Evolutionary conservation across 257 asterid species (phyloP).

Genomic region (Gentiana macrophylla): DNA sequence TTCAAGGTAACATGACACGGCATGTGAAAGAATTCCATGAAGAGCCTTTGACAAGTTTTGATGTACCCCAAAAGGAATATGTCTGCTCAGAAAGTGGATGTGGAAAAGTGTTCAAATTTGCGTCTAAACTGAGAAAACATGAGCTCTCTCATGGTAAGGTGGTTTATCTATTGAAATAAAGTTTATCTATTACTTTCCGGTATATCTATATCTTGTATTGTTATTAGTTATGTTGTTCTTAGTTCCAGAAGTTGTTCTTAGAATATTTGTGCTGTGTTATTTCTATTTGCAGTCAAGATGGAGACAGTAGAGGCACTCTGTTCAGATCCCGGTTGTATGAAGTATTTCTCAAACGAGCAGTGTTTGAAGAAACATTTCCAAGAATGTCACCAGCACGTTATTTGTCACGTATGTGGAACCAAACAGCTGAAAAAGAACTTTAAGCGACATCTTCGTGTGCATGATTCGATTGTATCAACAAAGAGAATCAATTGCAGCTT

Average conservation of each 20-base stretch:
- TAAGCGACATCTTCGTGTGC: slow-evolving; percentile 69
- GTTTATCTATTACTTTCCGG: background rate
- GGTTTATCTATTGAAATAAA: no score
- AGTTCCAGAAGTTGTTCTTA: background rate
- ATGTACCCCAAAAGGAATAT: slow-evolving; percentile 26
- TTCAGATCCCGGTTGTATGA: slow-evolving; percentile 78
- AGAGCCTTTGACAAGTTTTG: slow-evolving; percentile 24
- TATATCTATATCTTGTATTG: background rate
- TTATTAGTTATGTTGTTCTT: background rate
- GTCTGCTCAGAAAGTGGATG: slow-evolving; percentile 69
- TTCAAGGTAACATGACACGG: slow-evolving; percentile 56
- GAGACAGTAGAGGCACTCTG: slow-evolving; percentile 69
- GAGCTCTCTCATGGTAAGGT: slow-evolving; percentile 64
- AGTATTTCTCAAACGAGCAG: slow-evolving; percentile 53
- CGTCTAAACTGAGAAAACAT: slow-evolving; percentile 57
- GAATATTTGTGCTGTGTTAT: background rate
- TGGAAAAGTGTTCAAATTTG: slow-evolving; percentile 65
- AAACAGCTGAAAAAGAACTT: slow-evolving; percentile 77
- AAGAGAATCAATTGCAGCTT: slow-evolving; percentile 46
- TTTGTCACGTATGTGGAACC: slow-evolving; percentile 65
- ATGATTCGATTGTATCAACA: slow-evolving; percentile 29
- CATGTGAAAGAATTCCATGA: slow-evolving; percentile 62
- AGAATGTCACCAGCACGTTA: slow-evolving; percentile 53
- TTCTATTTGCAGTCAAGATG: slow-evolving; percentile 52
- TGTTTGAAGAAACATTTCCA: slow-evolving; percentile 68